Percentiles rank a stretch among this genome's conserved stretches.
These are phyloP conservation scores for Kazachstania kunashirensis DNA, from an alignment of 805 yeast species.

Conservation along the genomic window DNA sequence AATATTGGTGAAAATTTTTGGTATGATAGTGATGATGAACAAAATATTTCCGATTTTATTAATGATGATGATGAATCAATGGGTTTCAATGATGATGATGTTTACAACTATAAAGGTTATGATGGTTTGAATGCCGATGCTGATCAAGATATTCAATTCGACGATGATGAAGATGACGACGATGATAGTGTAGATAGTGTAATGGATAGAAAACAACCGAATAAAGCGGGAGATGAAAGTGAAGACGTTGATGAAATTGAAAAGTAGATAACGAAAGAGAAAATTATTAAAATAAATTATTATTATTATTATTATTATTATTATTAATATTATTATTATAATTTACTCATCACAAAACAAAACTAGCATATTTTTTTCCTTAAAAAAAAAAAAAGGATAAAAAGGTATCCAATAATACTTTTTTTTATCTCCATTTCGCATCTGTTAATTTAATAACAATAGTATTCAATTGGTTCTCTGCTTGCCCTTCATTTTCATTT, in stretches of 20 bases:
- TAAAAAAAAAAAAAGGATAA: too few species aligned
- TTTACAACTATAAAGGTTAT: slow-evolving; percentile 31
- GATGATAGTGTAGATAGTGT: slow-evolving; percentile 29
- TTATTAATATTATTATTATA: too few species aligned
- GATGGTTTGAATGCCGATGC: slow-evolving; percentile 34
- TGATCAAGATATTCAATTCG: slow-evolving; percentile 30
- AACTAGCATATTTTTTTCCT: too few species aligned
- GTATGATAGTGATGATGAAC: slow-evolving; percentile 64
- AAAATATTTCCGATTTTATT: slow-evolving; percentile 40
- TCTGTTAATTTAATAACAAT: too few species aligned
- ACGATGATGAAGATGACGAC: slow-evolving; percentile 15
- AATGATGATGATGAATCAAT: slow-evolving; percentile 25
- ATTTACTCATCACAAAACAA: too few species aligned
- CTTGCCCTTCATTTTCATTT: too few species aligned
- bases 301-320: too few species aligned
- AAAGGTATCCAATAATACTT: too few species aligned
- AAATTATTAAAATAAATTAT: too few species aligned
- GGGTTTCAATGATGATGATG: slow-evolving; percentile 37
- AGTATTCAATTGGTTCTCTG: too few species aligned
- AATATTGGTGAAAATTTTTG: slow-evolving; percentile 58
- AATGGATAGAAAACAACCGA: slow-evolving; percentile 29
- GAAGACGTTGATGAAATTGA: slow-evolving; percentile 28
- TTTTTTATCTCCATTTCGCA: too few species aligned
- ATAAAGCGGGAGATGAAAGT: slow-evolving; percentile 26
- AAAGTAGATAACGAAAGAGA: too few species aligned